Evolutionary conservation across 179 eudicot species (phyloP), one percentile per base, ranked within the genome.

Genomic region (Carnegiea gigantea): DNA sequence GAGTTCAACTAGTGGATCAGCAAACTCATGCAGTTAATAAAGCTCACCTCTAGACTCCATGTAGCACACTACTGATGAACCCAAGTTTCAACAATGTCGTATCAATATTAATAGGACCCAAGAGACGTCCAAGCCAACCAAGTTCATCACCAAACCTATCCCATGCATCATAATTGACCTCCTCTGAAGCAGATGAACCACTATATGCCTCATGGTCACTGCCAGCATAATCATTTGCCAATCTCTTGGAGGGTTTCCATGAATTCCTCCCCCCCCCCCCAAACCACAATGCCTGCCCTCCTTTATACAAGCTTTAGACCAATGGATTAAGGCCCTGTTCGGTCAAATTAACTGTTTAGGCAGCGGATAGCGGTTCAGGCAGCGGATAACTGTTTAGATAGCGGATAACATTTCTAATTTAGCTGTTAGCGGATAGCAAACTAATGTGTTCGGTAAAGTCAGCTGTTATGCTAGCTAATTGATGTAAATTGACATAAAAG

Each of bases 1-100:
- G 60, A 62, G 76, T 78, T 65, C n/a, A 43, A 48, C 24, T 28
- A 64, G 33, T 12, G 17, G 72, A 54, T 48, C 28, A 72, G 12
- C 38, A 78, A 49, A 68, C 28, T 74, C 40, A 76, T 26, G 62
- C 26, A 68, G 26, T 59, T 62, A 82, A 72, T 21, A 79, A 70
- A 83, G 78, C 87, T 82, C 84, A 95, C 99, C 98, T 95, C 99
- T 57, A 97, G 98, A 91, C 99, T 95, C 99, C 99, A 95, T 28
- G 94, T 98, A 84, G 97, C 99, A 89, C 99, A 95, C 51, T 94
- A 93, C 83, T 92, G 99, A 84, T 95, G 99, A 77, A 95, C 99
- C 98, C 98, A 95, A 54, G 92, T 90, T 84, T 98, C 93, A 77
- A 97, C 99, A 85, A 95, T 95, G 77, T 98, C 99, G 81, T 85